A percentile compares a stretch with the other conserved stretches of the same genome.
Conservation (phyloP, 2,329 filamentous ascomycete species). For the Cyphellophora europaea region DNA sequence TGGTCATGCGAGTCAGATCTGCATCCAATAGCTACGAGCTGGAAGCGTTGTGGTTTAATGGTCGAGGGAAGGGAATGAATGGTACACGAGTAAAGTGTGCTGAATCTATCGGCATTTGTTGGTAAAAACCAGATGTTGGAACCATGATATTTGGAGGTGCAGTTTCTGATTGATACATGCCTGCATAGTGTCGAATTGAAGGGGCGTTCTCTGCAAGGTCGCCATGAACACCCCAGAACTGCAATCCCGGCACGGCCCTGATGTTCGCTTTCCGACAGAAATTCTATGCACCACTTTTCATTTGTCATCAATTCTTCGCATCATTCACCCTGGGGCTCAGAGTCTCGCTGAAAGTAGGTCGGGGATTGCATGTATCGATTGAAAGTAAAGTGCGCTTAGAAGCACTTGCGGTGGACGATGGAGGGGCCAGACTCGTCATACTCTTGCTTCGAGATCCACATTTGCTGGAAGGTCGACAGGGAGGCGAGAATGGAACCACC, state of each 20-base stretch:
- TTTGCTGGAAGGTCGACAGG: conserved; percentile 99
- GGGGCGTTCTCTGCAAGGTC: neutral
- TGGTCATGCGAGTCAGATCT: no score
- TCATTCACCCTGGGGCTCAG: conserved; percentile 10
- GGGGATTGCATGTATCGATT: neutral
- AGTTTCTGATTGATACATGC: conserved; percentile 1
- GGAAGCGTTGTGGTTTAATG: no score
- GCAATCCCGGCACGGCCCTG: neutral
- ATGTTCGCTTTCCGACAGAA: conserved; percentile 1
- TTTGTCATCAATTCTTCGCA: conserved; percentile 15
- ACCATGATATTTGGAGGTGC: neutral
- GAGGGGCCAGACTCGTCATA: conserved; percentile 99
- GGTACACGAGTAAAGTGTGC: no score
- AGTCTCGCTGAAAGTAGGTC: neutral
- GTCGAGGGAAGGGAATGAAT: no score
- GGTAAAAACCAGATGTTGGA: neutral
- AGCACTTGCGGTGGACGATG: conserved; percentile 99
- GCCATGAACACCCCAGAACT: neutral
- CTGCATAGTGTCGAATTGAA: neutral
- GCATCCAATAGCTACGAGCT: no score
- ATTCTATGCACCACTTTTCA: conserved; percentile 14
- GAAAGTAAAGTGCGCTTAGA: conserved; percentile 62
- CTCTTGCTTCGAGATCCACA: conserved; percentile 99
- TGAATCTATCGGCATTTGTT: no score
- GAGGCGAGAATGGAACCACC: conserved; percentile 99